Percentiles rank a stretch among this genome's conserved stretches.
Conservation (phyloP, 2,329 filamentous ascomycete species). For the Madurella fahalii region DNA sequence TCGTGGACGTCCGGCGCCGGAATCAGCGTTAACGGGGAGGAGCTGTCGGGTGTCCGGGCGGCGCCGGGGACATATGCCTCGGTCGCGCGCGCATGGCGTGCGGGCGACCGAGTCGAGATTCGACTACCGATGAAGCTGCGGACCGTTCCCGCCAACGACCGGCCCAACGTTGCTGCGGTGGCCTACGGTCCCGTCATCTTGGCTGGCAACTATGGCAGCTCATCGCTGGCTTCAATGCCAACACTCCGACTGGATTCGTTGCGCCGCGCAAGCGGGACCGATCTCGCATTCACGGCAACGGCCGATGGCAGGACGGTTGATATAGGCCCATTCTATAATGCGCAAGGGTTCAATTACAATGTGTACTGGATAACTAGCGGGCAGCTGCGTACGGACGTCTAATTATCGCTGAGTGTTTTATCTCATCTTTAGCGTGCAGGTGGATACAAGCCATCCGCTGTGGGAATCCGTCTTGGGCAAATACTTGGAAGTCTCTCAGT, state of each 20-base stretch:
- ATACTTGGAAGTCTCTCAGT: too few relatives aligned
- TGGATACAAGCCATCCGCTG: too few relatives aligned
- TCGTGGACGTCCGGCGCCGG: slow-evolving; percentile 39
- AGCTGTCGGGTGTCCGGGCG: slow-evolving; percentile 21
- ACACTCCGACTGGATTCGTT: slow-evolving; percentile 28
- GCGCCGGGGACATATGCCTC: slow-evolving; percentile 39
- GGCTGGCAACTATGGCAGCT: slow-evolving; percentile 42
- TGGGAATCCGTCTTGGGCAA: too few relatives aligned
- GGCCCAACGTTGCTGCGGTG: slow-evolving; percentile 39
- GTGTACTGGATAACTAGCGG: slow-evolving; percentile 34
- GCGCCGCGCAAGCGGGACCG: background rate
- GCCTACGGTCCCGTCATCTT: slow-evolving; percentile 46
- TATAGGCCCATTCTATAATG: slow-evolving; percentile 39
- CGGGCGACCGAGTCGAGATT: slow-evolving; percentile 41
- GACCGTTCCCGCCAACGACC: slow-evolving; percentile 44
- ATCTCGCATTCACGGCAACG: slow-evolving; percentile 33
- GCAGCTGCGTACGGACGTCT: background rate
- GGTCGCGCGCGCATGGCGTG: slow-evolving; percentile 39
- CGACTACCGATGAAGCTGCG: slow-evolving; percentile 44
- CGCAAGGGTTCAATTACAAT: slow-evolving; percentile 40
- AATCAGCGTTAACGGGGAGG: slow-evolving; percentile 40
- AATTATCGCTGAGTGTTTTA: background rate
- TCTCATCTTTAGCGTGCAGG: too few relatives aligned
- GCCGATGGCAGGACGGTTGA: slow-evolving; percentile 30
- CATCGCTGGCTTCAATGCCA: slow-evolving; percentile 27